These are phyloP conservation scores for Penicillium herquei DNA, from an alignment of 495 filamentous ascomycete genomes.

Conservation along the genomic window DNA sequence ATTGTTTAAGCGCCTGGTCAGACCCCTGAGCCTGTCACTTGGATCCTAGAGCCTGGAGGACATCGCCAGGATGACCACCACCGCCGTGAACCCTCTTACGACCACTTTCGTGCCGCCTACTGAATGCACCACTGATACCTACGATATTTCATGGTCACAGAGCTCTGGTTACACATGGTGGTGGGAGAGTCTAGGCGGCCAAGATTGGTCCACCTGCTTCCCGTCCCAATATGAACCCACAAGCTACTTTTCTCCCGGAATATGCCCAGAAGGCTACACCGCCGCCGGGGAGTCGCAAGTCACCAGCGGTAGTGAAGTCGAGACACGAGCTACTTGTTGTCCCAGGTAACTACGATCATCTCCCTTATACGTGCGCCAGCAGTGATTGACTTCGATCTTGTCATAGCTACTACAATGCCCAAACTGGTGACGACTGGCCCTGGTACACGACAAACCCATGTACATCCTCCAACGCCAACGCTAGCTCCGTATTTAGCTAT, in stretches of 20 bases:
- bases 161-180: neutral
- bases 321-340: conserved; percentile 5
- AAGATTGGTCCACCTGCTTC: neutral
- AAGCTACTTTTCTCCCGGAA: conserved; percentile 11
- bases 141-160: neutral
- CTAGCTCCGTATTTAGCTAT: neutral
- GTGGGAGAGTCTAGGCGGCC: conserved; percentile 4
- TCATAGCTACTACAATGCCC: conserved; percentile 2
- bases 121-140: conserved; percentile 2
- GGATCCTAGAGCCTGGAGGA: too few species aligned
- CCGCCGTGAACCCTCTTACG: neutral
- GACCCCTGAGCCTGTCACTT: too few species aligned
- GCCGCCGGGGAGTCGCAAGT: conserved; percentile 1
- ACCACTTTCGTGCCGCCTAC: conserved; percentile 4
- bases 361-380: neutral
- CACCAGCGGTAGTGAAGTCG: neutral
- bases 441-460: conserved; percentile 5
- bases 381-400: neutral
- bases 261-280: conserved; percentile 9
- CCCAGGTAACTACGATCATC: neutral
- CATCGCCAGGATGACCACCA: neutral
- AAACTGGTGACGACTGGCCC: conserved; percentile 1
- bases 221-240: conserved; percentile 1
- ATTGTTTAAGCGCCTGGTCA: too few species aligned
- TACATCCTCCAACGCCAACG: conserved; percentile 1